Base-by-base conservation (phyloP, 768 basidiomycete species). In the Macrolepiota fuliginosa region DNA sequence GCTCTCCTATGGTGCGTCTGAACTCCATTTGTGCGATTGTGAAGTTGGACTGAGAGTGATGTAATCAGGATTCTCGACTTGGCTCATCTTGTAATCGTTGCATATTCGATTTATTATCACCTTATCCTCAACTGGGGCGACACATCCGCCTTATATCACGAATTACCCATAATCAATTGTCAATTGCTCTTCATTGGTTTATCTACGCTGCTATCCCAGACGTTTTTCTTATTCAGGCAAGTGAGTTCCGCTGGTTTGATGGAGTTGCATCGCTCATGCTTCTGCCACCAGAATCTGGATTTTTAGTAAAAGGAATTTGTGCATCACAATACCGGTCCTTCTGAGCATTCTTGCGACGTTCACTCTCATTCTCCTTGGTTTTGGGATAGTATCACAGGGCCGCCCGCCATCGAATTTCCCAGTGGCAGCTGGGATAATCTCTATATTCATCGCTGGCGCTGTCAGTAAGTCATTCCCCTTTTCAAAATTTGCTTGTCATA, bases 51-150 rank as follows among this genome's bases (percentile, higher is more conserved):
- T 25, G 9, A 24, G n/a, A 37, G 50, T 1, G 4, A 5, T 25
- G 17, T 1, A n/a, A 17, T 13, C 58, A 69, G 68, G 67, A 56
- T 60, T 25, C 53, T 69, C 4, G 67, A 68, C 54, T 24, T 65
- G 42, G 50, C 36, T 5, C 67, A 69, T 29, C 62, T 68, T 4
- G 25, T 60, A 4, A 49, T 68, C 12, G 63, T 69, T 25, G 60
- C 59, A 22, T 62, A 69, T 39, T 29, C 67, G 4, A 40, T 46
- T n/a, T 69, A 68, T 42, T 59, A 66, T 42, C 68, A 68, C 47
- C 68, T 69, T 37, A 57, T 69, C 54, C 22, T 37, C 35, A 61
- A 58, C 46, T 68, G 66, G 62, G 68, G 66, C 11, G 55, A 67
- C 40, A 17, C 32, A 3, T 37, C 29, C 10, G 58, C 57, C 2